These are phyloP conservation scores for Tylopilus vinaceipallidus DNA, from an alignment of 768 basidiomycete species.

Conservation along the genomic window DNA sequence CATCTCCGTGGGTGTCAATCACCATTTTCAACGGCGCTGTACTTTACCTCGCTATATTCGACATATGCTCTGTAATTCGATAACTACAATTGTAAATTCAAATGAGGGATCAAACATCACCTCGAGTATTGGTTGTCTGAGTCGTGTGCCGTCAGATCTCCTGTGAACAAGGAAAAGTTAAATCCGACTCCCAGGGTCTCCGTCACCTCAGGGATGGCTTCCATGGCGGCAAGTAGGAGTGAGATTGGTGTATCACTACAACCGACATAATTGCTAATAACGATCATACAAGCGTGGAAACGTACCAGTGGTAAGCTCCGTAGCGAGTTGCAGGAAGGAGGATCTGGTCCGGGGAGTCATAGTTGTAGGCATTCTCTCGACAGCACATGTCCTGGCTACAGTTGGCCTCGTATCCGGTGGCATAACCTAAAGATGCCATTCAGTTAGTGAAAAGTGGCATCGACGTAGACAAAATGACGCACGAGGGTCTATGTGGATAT, in stretches of 20 bases:
- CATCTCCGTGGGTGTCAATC: not conserved
- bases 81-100: not conserved
- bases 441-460: not conserved
- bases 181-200: slow-evolving; percentile 59
- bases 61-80: slow-evolving; percentile 47
- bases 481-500: slow-evolving; percentile 53
- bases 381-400: slow-evolving; percentile 67
- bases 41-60: slow-evolving; percentile 54
- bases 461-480: slow-evolving; percentile 10
- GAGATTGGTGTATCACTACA: slow-evolving; percentile 59
- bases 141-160: slow-evolving; percentile 74
- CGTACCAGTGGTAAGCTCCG: slow-evolving; percentile 40
- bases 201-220: slow-evolving; percentile 65
- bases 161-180: slow-evolving; percentile 66
- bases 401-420: slow-evolving; percentile 66
- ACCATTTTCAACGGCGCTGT: too few relatives aligned
- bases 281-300: too few relatives aligned
- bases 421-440: slow-evolving; percentile 46
- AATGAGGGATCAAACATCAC: slow-evolving; percentile 27
- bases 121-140: slow-evolving; percentile 61
- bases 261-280: too few relatives aligned
- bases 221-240: slow-evolving; percentile 53
- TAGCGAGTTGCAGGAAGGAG: slow-evolving; percentile 61
- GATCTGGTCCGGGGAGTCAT: slow-evolving; percentile 43
- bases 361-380: slow-evolving; percentile 48